These are phyloP conservation scores for Chalaropsis ovoidea DNA, from an alignment of 2,329 filamentous ascomycete species.

Conservation along the genomic window DNA sequence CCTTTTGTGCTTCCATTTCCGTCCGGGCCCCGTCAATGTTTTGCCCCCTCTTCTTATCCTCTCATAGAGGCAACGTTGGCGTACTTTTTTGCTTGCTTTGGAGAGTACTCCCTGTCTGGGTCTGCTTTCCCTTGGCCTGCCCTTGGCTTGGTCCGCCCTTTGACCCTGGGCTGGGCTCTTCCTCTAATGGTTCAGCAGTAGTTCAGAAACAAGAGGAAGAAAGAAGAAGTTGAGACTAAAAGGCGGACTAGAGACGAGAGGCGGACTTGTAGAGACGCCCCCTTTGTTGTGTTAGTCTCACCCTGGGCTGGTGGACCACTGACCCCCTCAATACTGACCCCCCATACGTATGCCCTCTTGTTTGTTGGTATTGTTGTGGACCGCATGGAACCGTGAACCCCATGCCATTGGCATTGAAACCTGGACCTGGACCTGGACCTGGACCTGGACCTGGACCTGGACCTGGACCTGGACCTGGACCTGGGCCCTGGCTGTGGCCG, in stretches of 20 bases:
- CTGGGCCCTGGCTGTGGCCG: background rate
- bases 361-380: background rate
- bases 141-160: background rate
- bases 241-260: background rate
- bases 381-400: conserved; percentile 6
- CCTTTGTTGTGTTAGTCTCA: background rate
- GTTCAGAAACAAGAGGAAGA: no score
- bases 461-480: no score
- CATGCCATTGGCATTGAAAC: background rate
- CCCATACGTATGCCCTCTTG: background rate
- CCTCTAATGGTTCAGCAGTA: no score
- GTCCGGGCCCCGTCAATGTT: no score
- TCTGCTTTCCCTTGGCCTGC: background rate
- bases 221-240: no score
- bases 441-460: no score
- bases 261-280: background rate
- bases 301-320: background rate
- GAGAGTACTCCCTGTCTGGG: background rate
- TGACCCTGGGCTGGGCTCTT: background rate
- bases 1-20: no score
- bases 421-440: background rate
- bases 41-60: no score
- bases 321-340: no score
- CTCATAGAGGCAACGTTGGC: no score
- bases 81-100: no score